Base-by-base conservation (phyloP, 2,329 filamentous ascomycete genomes). In the Cadophora malorum region DNA sequence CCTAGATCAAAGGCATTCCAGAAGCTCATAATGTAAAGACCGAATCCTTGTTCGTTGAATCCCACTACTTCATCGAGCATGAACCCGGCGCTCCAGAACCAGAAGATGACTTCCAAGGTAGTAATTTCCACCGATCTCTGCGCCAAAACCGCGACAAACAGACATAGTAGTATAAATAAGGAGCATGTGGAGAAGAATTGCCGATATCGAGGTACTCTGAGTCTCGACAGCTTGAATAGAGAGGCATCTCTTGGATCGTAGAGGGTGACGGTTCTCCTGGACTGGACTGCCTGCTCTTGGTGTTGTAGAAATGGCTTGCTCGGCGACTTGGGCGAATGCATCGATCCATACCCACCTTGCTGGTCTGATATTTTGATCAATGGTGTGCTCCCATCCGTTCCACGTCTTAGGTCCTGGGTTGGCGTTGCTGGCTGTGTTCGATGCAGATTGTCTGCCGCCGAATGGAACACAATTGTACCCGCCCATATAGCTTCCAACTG, bases 401-500 rank as follows among this genome's bases (percentile, higher is more conserved):
- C 56, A 53, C 60, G 66, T n/a, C 58, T 53, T 10, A n/a, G 49
- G 21, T 66, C 61, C 41, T 65, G 65, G 25, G 61, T 67, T 64
- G 50, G 76, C 5, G 74, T 75, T 0, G 79, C 73, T 25, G 79
- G 76, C 8, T 80, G 78, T 35, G 83, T 84, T 53, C 93, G 89
- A 78, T 97, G 95, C 28, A 97, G 82, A 71, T 87, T 91, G 78
- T 97, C 94, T 5, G 93, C 93, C 14, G 91, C 89, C 1, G 93
- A 96, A 79, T 97, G 94, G 76, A 98, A 97, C 72, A 96, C 94
- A 72, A 98, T 96, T 21, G 92, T 95, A 33, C 95, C 95, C 23
- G 93, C 95, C 95, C 95, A 98, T 70, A 98, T 97, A 55, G 94
- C 94, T 79, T 97, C 94, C n/a, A 98, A 84, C 77, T 97, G 94